Conservation (phyloP, 768 basidiomycete species). For the Phlebiopsis flavidoalba region DNA sequence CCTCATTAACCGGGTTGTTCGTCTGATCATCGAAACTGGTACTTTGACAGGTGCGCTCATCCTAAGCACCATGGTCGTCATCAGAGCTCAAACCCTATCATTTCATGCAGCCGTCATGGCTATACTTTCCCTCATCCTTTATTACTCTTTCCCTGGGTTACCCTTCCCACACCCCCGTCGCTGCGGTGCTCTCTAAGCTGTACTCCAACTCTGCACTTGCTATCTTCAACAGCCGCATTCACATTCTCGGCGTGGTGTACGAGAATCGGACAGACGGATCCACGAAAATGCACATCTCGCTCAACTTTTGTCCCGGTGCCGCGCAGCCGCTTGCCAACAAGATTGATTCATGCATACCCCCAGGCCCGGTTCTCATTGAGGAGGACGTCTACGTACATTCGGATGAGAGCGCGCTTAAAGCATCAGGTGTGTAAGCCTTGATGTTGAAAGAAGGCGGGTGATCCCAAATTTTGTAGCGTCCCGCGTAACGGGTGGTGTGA, state of each 20-base stretch:
- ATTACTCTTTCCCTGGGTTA: not conserved
- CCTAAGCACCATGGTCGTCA: not conserved
- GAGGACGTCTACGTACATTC: not conserved
- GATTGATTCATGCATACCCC: not conserved
- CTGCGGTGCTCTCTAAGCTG: not conserved
- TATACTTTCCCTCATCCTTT: not conserved
- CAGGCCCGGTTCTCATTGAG: not conserved
- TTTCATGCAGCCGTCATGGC: not conserved
- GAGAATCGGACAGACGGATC: not conserved
- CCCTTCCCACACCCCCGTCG: not conserved
- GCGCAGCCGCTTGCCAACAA: not conserved
- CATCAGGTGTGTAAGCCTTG: no score
- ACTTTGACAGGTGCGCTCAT: not conserved
- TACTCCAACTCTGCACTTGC: not conserved
- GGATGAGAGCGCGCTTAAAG: not conserved
- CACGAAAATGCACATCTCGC: not conserved
- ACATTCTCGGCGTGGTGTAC: not conserved
- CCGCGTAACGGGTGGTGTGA: no score
- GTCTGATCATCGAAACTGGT: conserved; percentile 4
- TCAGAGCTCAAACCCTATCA: not conserved
- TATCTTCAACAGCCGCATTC: not conserved
- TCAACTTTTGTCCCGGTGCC: not conserved
- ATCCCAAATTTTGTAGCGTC: no score
- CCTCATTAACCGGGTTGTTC: not conserved
- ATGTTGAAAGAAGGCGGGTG: no score